Evolutionary conservation across 2,329 filamentous ascomycete genomes (phyloP).

Genomic region (Aspergillus fumigatiaffinis): DNA sequence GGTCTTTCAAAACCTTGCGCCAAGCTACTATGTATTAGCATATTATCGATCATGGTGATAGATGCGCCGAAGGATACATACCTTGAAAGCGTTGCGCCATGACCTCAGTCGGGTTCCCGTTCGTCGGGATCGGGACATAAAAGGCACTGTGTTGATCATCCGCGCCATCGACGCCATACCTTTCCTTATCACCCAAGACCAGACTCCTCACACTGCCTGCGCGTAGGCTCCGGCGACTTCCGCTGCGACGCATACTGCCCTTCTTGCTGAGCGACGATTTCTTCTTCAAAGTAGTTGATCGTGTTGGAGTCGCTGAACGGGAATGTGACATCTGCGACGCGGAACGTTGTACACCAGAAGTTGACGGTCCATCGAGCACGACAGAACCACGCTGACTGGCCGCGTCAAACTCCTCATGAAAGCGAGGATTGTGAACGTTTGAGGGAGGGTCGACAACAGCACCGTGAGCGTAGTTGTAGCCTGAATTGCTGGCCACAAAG

Average conservation of each 20-base stretch:
- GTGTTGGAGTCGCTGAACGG: constrained; percentile 38
- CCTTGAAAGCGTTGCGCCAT: constrained; percentile 86
- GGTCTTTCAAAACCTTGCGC: constrained; percentile 91
- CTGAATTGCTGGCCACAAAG: constrained; percentile 33
- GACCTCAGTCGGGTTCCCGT: constrained; percentile 80
- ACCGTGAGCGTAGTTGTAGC: constrained; percentile 35
- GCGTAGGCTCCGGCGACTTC: constrained; percentile 75
- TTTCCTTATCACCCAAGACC: constrained; percentile 61
- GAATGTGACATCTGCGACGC: constrained; percentile 42
- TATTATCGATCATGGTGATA: background rate
- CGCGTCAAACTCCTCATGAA: constrained; percentile 38
- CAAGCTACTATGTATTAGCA: constrained; percentile 58
- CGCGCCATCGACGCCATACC: constrained; percentile 43
- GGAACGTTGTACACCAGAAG: constrained; percentile 32
- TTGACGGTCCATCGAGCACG: constrained; percentile 25
- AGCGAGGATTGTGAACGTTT: constrained; percentile 33
- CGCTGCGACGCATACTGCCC: constrained; percentile 71
- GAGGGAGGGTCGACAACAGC: constrained; percentile 29
- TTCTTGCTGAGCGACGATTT: constrained; percentile 72
- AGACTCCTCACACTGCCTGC: constrained; percentile 85
- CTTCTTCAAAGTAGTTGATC: constrained; percentile 81
- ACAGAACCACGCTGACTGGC: constrained; percentile 34
- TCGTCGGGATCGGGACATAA: constrained; percentile 82
- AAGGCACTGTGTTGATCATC: constrained; percentile 78
- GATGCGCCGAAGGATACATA: constrained; percentile 42